Base-by-base conservation (phyloP, 441 rosid genomes). In the Dalechampia spathulata region DNA sequence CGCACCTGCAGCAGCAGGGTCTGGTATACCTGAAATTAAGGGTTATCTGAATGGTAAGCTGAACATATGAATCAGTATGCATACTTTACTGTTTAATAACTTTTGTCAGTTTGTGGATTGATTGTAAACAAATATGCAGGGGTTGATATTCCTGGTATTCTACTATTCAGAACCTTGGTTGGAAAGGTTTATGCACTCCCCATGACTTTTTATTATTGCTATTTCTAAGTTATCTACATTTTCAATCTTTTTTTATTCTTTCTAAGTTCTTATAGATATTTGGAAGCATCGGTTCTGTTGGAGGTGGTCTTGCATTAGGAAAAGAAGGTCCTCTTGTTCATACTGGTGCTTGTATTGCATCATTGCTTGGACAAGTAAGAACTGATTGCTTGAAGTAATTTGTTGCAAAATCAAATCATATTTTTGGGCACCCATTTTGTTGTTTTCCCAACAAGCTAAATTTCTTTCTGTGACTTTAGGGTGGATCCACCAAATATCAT, bases 271-370 rank as follows among this genome's bases (percentile, higher is more conserved):
- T 59, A 47, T 78, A 93, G 99, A 93, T 93, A 79, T 82, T 83
- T 74, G 96, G 97, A 71, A 93, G 97, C 79, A 83, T 93, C 74
- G 99, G 96, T 49, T 93, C 96, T 53, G 99, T 93, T 53, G 99
- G 91, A 56, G 99, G 99, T 73, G 99, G 99, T 52, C 82, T 93
- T 62, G 99, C 97, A 49, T 78, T 90, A 64, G 99, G 99, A 58
- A 93, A 90, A 78, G 99, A 87, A 72, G 97, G 97, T n/a, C 99
- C 99, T 57, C 95, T 93, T 55, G 97, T 90, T 69, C 96, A 93
- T 63, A 93, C 79, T 11, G 99, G 99, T 68, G 99, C 99, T 61
- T 93, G 97, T 75, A 93, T 93, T 68, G 96, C 96, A 47, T 93
- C 96, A 20, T 78, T 93, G 82, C 86, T 90, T 68, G 99, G 97